Evolutionary conservation across 495 filamentous ascomycete species (phyloP).

Genomic region (Rostrohypoxylon terebratum): DNA sequence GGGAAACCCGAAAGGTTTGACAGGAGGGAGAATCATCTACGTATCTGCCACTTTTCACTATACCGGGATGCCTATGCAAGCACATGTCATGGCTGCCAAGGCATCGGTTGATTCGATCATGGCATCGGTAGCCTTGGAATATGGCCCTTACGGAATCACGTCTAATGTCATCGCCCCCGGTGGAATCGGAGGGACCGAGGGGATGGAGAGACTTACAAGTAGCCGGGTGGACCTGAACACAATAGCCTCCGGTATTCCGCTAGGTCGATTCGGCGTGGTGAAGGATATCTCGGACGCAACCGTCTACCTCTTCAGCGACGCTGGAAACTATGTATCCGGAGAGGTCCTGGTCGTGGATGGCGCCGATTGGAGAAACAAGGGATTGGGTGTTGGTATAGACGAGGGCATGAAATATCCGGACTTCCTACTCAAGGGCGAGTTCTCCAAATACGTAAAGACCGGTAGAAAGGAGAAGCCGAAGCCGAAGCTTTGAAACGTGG

Average conservation of each 20-base stretch:
- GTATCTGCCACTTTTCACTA: conserved; percentile 92
- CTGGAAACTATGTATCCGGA: conserved; percentile 86
- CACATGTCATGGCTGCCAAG: conserved; percentile 90
- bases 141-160: conserved; percentile 88
- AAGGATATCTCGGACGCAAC: conserved; percentile 94
- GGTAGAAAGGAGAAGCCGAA: conserved; percentile 56
- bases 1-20: conserved; percentile 59
- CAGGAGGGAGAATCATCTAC: conserved; percentile 88
- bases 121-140: conserved; percentile 80
- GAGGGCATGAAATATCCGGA: conserved; percentile 59
- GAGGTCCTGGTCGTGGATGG: conserved; percentile 83
- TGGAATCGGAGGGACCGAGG: conserved; percentile 75
- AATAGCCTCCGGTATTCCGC: conserved; percentile 62
- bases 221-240: conserved; percentile 51
- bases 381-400: conserved; percentile 58
- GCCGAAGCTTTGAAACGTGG: conserved; percentile 43
- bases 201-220: conserved; percentile 65
- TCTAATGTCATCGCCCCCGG: conserved; percentile 89
- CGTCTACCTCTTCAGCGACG: conserved; percentile 84
- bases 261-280: conserved; percentile 80
- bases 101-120: conserved; percentile 88
- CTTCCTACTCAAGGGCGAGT: conserved; percentile 55
- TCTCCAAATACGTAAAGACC: conserved; percentile 57
- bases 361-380: conserved; percentile 72
- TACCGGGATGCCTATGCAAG: conserved; percentile 81